Evolutionary conservation across 2,329 filamentous ascomycete genomes (phyloP).

Genomic region (Sodiomyces alkalinus): DNA sequence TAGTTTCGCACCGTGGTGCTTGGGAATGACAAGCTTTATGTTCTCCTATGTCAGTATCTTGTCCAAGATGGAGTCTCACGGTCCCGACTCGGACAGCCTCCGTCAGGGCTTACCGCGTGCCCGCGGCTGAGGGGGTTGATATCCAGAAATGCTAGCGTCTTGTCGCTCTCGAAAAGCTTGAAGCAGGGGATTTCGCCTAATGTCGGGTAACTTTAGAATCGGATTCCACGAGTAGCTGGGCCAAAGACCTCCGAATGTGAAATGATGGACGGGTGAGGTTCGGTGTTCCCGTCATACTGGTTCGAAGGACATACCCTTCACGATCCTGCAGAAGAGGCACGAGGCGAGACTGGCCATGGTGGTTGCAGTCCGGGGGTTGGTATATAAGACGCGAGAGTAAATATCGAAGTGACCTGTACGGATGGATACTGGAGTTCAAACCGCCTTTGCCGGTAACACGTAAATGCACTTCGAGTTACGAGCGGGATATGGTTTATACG

Average conservation of each 20-base stretch:
- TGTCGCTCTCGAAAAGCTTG: constrained; percentile 91
- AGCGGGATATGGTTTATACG: no score
- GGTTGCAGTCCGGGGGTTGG: constrained; percentile 1
- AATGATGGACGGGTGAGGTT: not conserved
- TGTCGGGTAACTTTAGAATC: not conserved
- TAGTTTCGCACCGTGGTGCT: constrained; percentile 84
- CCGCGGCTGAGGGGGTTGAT: constrained; percentile 81
- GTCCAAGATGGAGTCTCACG: no score
- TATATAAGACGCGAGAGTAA: not conserved
- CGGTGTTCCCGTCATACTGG: not conserved
- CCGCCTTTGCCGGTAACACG: no score
- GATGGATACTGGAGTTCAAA: not conserved
- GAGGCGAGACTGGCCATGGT: constrained; percentile 36
- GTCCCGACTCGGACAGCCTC: no score
- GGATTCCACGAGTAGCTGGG: no score
- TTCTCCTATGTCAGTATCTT: no score
- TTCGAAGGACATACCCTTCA: constrained; percentile 51
- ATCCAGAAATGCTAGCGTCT: constrained; percentile 89
- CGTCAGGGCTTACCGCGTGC: constrained; percentile 58
- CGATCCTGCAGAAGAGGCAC: constrained; percentile 97
- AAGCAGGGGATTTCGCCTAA: constrained; percentile 88
- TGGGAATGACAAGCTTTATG: constrained; percentile 61
- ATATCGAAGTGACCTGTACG: not conserved
- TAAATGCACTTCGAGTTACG: no score
- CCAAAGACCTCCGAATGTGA: no score